These are phyloP conservation scores for Bipolaris zeicola DNA, from an alignment of 2,329 filamentous ascomycete genomes.

Conservation along the genomic window DNA sequence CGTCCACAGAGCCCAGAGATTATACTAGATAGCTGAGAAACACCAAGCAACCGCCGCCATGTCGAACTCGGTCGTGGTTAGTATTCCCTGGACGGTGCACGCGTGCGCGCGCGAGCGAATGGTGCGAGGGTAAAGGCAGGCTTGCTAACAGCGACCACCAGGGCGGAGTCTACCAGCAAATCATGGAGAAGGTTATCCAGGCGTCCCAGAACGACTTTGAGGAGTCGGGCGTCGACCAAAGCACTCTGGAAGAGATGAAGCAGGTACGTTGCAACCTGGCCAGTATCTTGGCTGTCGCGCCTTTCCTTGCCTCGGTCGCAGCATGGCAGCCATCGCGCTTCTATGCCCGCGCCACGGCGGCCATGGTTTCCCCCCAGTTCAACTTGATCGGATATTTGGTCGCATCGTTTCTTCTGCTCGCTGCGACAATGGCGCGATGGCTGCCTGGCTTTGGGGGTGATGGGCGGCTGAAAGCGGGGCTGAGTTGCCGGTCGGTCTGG, in stretches of 20 bases:
- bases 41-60: conserved; percentile 31
- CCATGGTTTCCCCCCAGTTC: conserved; percentile 12
- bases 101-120: conserved; percentile 20
- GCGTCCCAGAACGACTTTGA: conserved; percentile 91
- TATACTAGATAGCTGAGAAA: conserved; percentile 26
- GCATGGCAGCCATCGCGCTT: conserved; percentile 9
- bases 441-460: conserved; percentile 37
- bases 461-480: conserved; percentile 52
- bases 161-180: conserved; percentile 85
- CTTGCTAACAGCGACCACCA: conserved; percentile 41
- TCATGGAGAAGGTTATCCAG: conserved; percentile 73
- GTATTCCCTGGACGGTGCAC: conserved; percentile 30
- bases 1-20: conserved; percentile 18
- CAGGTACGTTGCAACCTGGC: conserved; percentile 67
- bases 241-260: conserved; percentile 83
- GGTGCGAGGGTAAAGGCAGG: conserved; percentile 20
- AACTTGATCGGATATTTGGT: conserved; percentile 6
- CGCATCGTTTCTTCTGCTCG: conserved; percentile 21
- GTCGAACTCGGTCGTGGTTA: conserved; percentile 49
- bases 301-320: conserved; percentile 22
- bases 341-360: conserved; percentile 9
- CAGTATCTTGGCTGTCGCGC: conserved; percentile 18
- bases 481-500: conserved; percentile 46
- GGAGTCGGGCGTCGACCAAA: conserved; percentile 88
- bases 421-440: conserved; percentile 26